A percentile compares a stretch with the other conserved stretches of the same genome.
Evolutionary conservation across 192 early-diverging fungal species (phyloP).

Genomic region (Geranomyces variabilis): DNA sequence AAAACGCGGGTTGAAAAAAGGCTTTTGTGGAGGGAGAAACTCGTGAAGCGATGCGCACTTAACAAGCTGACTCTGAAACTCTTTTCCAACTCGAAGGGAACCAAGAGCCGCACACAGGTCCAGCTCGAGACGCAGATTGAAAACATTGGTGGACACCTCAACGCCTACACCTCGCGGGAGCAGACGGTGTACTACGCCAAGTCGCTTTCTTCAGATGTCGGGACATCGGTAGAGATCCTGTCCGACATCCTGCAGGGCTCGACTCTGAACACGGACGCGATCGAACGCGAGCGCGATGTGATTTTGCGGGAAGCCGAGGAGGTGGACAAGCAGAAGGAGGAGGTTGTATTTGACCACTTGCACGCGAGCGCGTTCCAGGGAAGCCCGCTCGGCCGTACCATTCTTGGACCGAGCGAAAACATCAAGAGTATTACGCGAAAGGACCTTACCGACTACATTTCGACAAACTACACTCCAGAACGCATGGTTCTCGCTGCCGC

Average conservation of each 20-base stretch:
- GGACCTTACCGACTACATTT: conserved; percentile 88
- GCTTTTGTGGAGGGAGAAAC: too few species aligned
- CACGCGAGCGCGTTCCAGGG: conserved; percentile 94
- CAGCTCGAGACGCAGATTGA: conserved; percentile 95
- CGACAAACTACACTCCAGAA: conserved; percentile 93
- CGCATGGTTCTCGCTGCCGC: conserved; percentile 94
- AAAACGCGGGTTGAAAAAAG: neutral
- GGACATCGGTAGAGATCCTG: conserved; percentile 88
- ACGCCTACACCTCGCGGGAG: conserved; percentile 98
- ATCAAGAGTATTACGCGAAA: conserved; percentile 85
- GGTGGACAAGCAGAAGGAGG: conserved; percentile 90
- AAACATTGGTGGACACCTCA: conserved; percentile 97
- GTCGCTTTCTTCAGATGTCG: conserved; percentile 84
- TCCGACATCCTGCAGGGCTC: conserved; percentile 95
- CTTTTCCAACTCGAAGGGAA: conserved; percentile 62
- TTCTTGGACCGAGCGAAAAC: conserved; percentile 92
- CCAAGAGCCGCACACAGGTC: conserved; percentile 80
- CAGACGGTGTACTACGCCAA: conserved; percentile 99
- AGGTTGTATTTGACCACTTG: conserved; percentile 98
- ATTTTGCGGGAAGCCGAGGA: conserved; percentile 93
- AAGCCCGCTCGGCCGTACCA: conserved; percentile 85
- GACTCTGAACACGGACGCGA: conserved; percentile 77
- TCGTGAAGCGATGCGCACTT: too few species aligned
- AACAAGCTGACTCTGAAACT: too few species aligned
- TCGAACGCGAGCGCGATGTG: conserved; percentile 97